A percentile compares a stretch with the other conserved stretches of the same genome.
Conservation (phyloP, 108 stramenopile genomes). For the Fistulifera solaris region DNA sequence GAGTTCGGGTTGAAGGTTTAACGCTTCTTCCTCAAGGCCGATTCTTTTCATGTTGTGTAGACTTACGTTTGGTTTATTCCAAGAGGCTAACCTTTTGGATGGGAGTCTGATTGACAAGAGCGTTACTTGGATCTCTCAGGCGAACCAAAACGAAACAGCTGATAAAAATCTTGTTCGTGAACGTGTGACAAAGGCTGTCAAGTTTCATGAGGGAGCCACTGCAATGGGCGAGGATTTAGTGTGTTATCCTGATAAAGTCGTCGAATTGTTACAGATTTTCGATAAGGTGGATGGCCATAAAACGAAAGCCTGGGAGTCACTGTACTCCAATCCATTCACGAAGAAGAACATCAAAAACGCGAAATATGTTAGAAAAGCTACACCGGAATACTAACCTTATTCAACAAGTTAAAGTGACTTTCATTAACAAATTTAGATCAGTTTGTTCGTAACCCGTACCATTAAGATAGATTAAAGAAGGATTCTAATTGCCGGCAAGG, state of each 20-base stretch:
- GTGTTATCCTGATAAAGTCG: conserved; percentile 44
- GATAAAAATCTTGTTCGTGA: conserved; percentile 3
- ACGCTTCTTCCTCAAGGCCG: conserved; percentile 42
- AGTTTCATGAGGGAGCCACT: conserved; percentile 30
- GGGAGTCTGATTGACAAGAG: conserved; percentile 2
- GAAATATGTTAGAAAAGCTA: too few species aligned
- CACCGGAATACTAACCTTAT: too few species aligned
- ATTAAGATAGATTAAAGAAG: too few species aligned
- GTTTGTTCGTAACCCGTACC: too few species aligned
- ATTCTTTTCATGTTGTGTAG: conserved; percentile 34
- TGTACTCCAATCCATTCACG: conserved; percentile 22
- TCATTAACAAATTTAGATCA: too few species aligned
- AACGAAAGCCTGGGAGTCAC: conserved; percentile 33
- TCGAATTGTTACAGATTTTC: conserved; percentile 41
- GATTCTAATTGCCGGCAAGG: too few species aligned
- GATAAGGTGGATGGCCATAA: conserved; percentile 40
- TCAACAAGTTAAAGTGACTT: too few species aligned
- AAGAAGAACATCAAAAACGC: conserved; percentile 3
- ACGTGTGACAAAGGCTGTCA: conserved; percentile 31
- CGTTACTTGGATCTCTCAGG: neutral
- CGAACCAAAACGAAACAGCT: neutral
- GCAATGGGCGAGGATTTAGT: conserved; percentile 54
- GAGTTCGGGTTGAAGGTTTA: conserved; percentile 37
- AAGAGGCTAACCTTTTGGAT: neutral
- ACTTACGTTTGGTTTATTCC: conserved; percentile 31